Base-by-base conservation (phyloP, 2,329 filamentous ascomycete species). In the Fusarium tanahbumbuense region DNA sequence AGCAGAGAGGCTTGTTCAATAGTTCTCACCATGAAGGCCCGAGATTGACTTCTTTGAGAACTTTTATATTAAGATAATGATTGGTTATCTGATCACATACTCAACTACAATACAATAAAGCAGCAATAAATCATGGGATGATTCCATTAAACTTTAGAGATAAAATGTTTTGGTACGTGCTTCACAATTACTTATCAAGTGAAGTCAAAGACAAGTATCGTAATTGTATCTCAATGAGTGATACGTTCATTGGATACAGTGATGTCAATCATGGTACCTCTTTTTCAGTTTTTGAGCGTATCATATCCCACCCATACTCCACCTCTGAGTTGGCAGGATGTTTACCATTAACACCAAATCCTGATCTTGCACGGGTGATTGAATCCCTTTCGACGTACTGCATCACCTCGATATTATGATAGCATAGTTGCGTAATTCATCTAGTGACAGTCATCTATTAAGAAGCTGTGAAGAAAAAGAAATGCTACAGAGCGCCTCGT, bases 401-500 rank as follows among this genome's bases (percentile, higher is more conserved):
- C 28, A 13, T 52, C 34, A 28, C 49, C 8, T 5, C 12, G 34
- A 42, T 16, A 25, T 5, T 53, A 28, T 5, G 30, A 9, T 41
- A 47, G 48, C 56, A 65, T 52, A 27, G n/a, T 58, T 46, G 34
- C 34, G 40, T 61, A 27, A 44, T 54, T 60, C 41, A 57, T 75
- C 66, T 57, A 68, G 57, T 62, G 64, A 67, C 71, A 76, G 75
- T 68, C 60, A 71, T 76, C 73, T 75, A 77, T 77, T 75, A 54
- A 66, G 73, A 72, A 65, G 72, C 71, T 75, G 68, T 25, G 56
- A 67, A 70, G 60, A 58, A 64, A 65, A 61, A 40, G 57, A 73
- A 73, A 75, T 72, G 69, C 64, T 74, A 73, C 67, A 74, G 60
- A 75, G 73, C 67, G 63, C 60, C 64, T 73, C 67, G 64, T 72